These are phyloP conservation scores for Myriosclerotinia scirpicola DNA, from an alignment of 2,329 filamentous ascomycete species.

Conservation along the genomic window DNA sequence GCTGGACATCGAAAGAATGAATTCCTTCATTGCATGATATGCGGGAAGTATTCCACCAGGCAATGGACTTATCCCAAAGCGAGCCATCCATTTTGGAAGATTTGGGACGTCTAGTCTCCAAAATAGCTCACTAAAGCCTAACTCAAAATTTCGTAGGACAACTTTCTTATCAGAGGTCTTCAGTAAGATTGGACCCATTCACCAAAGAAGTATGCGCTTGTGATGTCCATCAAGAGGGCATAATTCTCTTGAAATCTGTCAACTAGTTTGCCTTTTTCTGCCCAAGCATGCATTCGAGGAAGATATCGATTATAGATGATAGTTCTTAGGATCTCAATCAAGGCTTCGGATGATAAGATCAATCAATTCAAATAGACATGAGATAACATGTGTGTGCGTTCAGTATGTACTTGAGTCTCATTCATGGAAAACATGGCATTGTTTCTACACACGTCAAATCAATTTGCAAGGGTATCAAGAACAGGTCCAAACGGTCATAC, in stretches of 20 bases:
- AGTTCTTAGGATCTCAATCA: not conserved
- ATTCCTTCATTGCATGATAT: not conserved
- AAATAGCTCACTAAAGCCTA: not conserved
- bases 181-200: not conserved
- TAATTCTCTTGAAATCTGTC: constrained; percentile 8
- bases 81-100: not conserved
- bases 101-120: not conserved
- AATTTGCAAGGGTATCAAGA: not conserved
- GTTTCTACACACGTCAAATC: not conserved
- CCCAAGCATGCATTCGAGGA: not conserved
- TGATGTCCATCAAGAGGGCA: constrained; percentile 11
- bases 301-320: not conserved
- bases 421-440: constrained; percentile 6
- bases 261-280: not conserved
- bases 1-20: not conserved
- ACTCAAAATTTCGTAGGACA: not conserved
- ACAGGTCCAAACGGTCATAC: too few relatives aligned
- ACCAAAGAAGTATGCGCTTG: not conserved
- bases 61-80: not conserved
- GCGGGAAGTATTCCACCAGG: not conserved
- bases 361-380: constrained; percentile 16
- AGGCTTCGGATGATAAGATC: not conserved
- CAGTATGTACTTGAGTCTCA: not conserved
- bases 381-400: not conserved
- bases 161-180: not conserved